Evolutionary conservation across 2,329 filamentous ascomycete species (phyloP).

Genomic region (Paecilomyces variotii): DNA sequence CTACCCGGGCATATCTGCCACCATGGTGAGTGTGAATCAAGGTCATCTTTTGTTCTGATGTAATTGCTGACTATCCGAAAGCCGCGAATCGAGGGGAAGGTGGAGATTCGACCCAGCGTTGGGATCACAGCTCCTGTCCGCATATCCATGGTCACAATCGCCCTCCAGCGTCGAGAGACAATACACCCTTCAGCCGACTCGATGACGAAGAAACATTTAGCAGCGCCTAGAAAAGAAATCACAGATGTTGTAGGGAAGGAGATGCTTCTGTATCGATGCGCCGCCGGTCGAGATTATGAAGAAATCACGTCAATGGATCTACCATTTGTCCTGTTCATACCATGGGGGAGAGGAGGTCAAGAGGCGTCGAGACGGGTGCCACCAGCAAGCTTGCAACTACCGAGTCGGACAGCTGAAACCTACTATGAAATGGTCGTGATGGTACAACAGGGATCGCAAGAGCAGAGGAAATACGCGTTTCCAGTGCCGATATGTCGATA

Average conservation of each 20-base stretch:
- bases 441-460: slow-evolving; percentile 79
- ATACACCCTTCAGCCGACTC: slow-evolving; percentile 96
- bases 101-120: slow-evolving; percentile 82
- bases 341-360: slow-evolving; percentile 82
- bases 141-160: slow-evolving; percentile 89
- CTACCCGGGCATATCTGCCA: slow-evolving; percentile 96
- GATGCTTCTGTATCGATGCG: slow-evolving; percentile 81
- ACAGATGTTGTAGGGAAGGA: slow-evolving; percentile 93
- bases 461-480: slow-evolving; percentile 85
- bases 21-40: slow-evolving; percentile 60
- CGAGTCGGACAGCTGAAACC: slow-evolving; percentile 90
- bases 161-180: slow-evolving; percentile 83
- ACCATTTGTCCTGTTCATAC: slow-evolving; percentile 95
- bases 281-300: slow-evolving; percentile 75
- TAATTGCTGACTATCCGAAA: slow-evolving; percentile 31
- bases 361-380: slow-evolving; percentile 86
- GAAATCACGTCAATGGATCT: slow-evolving; percentile 92
- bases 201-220: slow-evolving; percentile 82
- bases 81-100: slow-evolving; percentile 96
- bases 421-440: slow-evolving; percentile 95
- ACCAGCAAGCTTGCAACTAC: slow-evolving; percentile 81
- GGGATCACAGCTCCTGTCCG: slow-evolving; percentile 84
- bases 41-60: neutral
- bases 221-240: slow-evolving; percentile 81
- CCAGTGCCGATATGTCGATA: slow-evolving; percentile 87